Base-by-base conservation (phyloP, 129 eudicot genomes). In the Lonicera japonica region DNA sequence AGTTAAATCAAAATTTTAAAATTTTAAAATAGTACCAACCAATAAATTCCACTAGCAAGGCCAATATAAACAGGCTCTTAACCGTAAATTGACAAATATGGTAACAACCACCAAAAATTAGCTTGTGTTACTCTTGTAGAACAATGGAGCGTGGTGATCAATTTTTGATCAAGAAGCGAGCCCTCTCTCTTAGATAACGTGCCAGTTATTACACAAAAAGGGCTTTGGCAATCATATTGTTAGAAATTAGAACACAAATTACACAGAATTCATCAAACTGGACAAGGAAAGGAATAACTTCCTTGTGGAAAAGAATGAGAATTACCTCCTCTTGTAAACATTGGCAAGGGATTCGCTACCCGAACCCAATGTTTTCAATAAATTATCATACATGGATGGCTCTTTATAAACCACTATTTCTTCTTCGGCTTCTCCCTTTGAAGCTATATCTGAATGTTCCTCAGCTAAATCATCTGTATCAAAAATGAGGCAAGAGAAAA, bases 281-380 rank as follows among this genome's bases (percentile, higher is more conserved):
- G 18, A 53, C 18, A 17, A 71, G 11, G 41, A 23, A 62, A 14
- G 16, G 9, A 14, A 17, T 14, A 50, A 50, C 4, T 50, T 50
- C 55, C 55, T 4, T n/a, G 5, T 11, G 55, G 21, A 21, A 17
- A 43, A 43, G 14, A 43, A 43, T 8, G 50, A 55, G 12, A 54
- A 52, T 36, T 73, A 83, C 87, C 92, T 85, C 70, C 82, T 65
- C 67, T 75, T 73, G 52, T 77, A 70, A 71, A 90, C 90, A 73
- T 68, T 51, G 12, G 79, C 83, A 63, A 76, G 70, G 12, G 84
- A 56, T 55, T 67, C 76, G 70, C 79, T 78, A 60, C 66, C 65
- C 54, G 81, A 78, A 48, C 82, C 86, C 59, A 89, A 71, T 41
- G 67, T 86, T 73, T 76, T 69, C 21, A 83, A 66, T 73, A 89